Conservation (phyloP, 257 asterid species). For the Verbascum thapsus region DNA sequence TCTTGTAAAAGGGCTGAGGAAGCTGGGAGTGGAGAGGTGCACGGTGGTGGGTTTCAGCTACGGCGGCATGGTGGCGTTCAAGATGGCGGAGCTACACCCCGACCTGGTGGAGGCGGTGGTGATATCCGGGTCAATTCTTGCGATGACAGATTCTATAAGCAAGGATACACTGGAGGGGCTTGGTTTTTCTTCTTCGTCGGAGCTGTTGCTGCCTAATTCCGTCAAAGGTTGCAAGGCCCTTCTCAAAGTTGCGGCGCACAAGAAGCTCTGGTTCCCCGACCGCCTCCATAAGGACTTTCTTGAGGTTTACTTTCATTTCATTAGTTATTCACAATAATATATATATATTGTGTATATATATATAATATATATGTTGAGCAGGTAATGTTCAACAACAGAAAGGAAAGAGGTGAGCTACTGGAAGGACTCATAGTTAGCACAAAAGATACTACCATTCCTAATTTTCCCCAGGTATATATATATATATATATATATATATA, state of each 20-base stretch:
- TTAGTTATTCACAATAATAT: too few relatives aligned
- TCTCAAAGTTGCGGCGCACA: constrained; percentile 67
- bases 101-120: constrained; percentile 67
- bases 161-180: constrained; percentile 49
- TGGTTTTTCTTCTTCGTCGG: constrained; percentile 73
- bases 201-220: constrained; percentile 70
- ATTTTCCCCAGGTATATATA: constrained; percentile 54
- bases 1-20: constrained; percentile 57
- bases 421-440: constrained; percentile 76
- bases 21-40: constrained; percentile 69
- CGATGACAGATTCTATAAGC: constrained; percentile 80
- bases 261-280: constrained; percentile 92
- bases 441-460: constrained; percentile 63
- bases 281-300: constrained; percentile 79
- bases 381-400: constrained; percentile 88
- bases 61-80: constrained; percentile 96
- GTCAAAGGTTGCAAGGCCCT: constrained; percentile 78
- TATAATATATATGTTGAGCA: too few relatives aligned
- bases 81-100: constrained; percentile 79
- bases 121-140: constrained; percentile 72
- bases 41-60: constrained; percentile 85
- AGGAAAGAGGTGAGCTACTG: constrained; percentile 83
- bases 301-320: constrained; percentile 44
- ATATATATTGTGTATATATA: too few relatives aligned
- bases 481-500: not conserved